Base-by-base conservation (phyloP, 345 rosid genomes). In the Carallia brachiata region DNA sequence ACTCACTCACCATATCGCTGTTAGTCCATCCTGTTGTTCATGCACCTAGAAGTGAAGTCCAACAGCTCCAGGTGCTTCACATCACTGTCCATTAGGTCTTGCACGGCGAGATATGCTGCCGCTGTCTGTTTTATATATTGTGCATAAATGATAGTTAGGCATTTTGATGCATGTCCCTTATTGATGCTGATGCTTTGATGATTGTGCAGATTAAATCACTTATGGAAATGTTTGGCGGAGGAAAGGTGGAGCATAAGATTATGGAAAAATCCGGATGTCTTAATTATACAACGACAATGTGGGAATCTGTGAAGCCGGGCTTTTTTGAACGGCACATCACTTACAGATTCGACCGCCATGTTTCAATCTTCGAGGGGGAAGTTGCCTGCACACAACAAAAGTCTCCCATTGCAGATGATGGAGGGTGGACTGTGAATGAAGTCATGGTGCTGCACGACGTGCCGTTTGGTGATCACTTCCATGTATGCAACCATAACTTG, bases 231-330 rank as follows among this genome's bases (percentile, higher is more conserved):
- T 93, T 93, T 73, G 80, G 74, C 5, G 93, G 97, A 61, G 92
- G 96, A 74, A 83, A 75, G 50, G 48, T 86, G 71, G 95, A 94
- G 82, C 78, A 82, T 40, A 82, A 53, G 67, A 77, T 91, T 18
- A 89, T 94, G 97, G 98, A 87, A 73, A 86, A 78, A 81, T 86
- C 96, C 0, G 95, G 96, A 66, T 88, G 96, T 75, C 83, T 86
- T 36, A 77, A 73, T 70, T 91, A 94, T 48, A 73, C 73, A 8
- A 78, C 78, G 1, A 81, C 90, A 17, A 57, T 63, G 36, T 94
- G 98, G 98, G 96, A 84, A 63, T 73, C 80, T 4, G 77, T 73
- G 50, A 85, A 77, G 17, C 73, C 76, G 0, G 90, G 81, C 50
- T 75, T 84, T 56, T 81, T 39, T 6, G 89, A 88, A 81, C 76